Evolutionary conservation across 1,284 basidiomycete species (phyloP).

Genomic region (Sporisorium sorghi): DNA sequence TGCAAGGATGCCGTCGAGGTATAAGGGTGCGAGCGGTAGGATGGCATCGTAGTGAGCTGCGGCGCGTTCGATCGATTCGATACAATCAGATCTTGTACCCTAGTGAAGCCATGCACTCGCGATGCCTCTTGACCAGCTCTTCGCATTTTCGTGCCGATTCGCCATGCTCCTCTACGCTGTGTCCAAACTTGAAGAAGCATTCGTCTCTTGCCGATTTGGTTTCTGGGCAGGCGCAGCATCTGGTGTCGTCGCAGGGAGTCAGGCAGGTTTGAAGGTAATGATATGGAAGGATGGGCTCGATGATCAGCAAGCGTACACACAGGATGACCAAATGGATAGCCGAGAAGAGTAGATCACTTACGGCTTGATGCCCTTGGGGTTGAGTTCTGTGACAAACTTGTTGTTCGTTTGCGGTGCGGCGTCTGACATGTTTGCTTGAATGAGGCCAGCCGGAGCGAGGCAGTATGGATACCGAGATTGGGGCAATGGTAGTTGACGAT

Average conservation of each 20-base stretch:
- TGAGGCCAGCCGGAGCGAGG: background rate
- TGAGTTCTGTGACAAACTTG: constrained; percentile 72
- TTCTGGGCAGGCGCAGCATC: constrained; percentile 93
- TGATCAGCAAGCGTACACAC: background rate
- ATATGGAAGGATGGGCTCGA: constrained; percentile 57
- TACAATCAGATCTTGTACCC: constrained; percentile 67
- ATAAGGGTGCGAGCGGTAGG: constrained; percentile 2
- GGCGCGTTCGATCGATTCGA: background rate
- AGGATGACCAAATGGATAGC: background rate
- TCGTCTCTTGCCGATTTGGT: constrained; percentile 91
- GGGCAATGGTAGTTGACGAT: background rate
- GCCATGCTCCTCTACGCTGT: constrained; percentile 73
- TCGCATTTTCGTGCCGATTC: constrained; percentile 82
- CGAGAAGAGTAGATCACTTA: constrained; percentile 72
- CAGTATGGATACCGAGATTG: background rate
- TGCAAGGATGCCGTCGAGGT: background rate
- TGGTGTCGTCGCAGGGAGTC: constrained; percentile 18
- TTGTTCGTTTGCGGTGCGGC: constrained; percentile 45
- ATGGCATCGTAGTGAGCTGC: background rate
- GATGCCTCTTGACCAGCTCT: constrained; percentile 81
- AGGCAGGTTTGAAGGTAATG: background rate
- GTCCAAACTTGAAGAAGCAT: constrained; percentile 82
- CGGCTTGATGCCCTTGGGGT: constrained; percentile 91
- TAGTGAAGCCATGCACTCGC: constrained; percentile 85
- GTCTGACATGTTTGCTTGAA: constrained; percentile 24